Base-by-base conservation (phyloP, 495 filamentous ascomycete species). In the Aspergillus funiculosus region DNA sequence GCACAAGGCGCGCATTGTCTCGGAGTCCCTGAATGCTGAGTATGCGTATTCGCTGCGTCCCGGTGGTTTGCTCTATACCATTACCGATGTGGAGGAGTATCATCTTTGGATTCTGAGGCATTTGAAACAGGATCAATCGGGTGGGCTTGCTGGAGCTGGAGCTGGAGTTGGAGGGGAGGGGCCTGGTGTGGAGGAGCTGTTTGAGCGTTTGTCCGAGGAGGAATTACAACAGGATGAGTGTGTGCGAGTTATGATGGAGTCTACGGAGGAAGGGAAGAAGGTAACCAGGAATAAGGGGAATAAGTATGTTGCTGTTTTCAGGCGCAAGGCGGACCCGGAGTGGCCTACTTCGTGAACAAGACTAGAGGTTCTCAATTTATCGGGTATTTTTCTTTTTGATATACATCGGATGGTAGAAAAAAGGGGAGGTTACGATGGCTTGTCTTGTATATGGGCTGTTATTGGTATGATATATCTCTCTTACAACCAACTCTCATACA, bases 221-320 rank as follows among this genome's bases (percentile, higher is more conserved):
- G 85, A 88, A 44, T 68, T 85, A 54, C 80, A 82, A 37, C 64
- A 57, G 18, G 90, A 95, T 68, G 74, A 79, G 43, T 91, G 86
- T 61, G 86, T 94, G 11, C 62, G 63, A 46, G 74, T 89, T 27
- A 96, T 98, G 89, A 78, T 64, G 63, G 79, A 67, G 26, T 88
- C 87, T 65, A 98, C 92, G 2, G 92, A 98, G 65, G 92, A 98
- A 72, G 88, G 91, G 37, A 95, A 95, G 74, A 98, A 98, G 70
- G 92, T 98, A 5, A 80, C 82, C 50, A 79, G 92, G 61, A 92
- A 96, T 68, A 79, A 83, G 31, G 92, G 94, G 0, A 74, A 73
- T 48, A 97, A 96, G 67, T 89, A 83, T 62, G 83, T 96, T 28
- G 88, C 86, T 34, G 79, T 89, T 19, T 98, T 87, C 63, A 74